A percentile compares a stretch with the other conserved stretches of the same genome.
phyloP scores from a whole-genome alignment of 2,329 filamentous ascomycete species.

The Verticillium nonalfalfae region DNA sequence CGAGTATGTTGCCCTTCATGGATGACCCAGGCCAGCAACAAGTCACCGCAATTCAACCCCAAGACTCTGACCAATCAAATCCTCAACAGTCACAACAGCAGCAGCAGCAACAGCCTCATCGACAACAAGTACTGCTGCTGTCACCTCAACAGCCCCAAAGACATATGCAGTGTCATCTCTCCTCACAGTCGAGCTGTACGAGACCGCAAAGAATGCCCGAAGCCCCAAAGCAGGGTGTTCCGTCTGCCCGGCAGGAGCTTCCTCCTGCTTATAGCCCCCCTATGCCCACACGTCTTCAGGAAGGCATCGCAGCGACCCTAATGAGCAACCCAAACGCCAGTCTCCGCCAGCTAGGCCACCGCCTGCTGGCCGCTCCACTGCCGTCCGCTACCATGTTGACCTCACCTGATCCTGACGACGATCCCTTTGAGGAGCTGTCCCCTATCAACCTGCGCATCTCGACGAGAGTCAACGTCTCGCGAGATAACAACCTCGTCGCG shows the following conservation, averaged over 20 bases:
- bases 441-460: slow-evolving; percentile 41
- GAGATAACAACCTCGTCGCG: slow-evolving; percentile 42
- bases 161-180: neutral
- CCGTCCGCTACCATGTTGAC: neutral
- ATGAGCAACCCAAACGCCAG: neutral
- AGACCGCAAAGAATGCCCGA: neutral
- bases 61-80: neutral
- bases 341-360: neutral
- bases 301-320: slow-evolving; percentile 45
- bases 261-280: slow-evolving; percentile 12
- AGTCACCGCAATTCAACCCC: neutral
- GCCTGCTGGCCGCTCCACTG: neutral
- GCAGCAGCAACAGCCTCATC: neutral
- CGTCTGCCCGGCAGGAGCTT: neutral
- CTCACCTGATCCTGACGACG: neutral
- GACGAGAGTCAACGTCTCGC: slow-evolving; percentile 37
- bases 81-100: neutral
- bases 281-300: slow-evolving; percentile 51
- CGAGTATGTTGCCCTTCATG: no score
- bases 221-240: slow-evolving; percentile 1
- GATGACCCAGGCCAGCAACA: no score
- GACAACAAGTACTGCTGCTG: neutral
- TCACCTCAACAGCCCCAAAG: neutral
- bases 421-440: slow-evolving; percentile 18
- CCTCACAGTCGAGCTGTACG: neutral